Evolutionary conservation across 441 rosid genomes (phyloP), one percentile per base, ranked within the genome.

Genomic region (Gossypium davidsonii): DNA sequence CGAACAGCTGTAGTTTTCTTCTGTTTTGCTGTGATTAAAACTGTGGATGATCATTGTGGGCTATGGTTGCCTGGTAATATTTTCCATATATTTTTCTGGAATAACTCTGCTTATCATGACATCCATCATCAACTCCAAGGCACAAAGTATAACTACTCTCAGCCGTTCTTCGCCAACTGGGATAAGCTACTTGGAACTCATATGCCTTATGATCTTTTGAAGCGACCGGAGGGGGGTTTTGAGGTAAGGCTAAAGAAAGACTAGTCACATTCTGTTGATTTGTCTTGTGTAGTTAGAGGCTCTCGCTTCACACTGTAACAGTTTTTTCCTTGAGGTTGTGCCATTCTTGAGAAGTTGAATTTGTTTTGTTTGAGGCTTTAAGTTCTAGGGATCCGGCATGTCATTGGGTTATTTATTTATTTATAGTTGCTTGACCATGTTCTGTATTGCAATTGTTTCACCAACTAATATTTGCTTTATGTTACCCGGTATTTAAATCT

Each of bases 31-130:
- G 84, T 85, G 49, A 72, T 88, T 14, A 91, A 91, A 77, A 83
- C 92, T 1, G 88, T 88, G 2, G 95, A 90, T 73, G 92, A 90
- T 72, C 95, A 88, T 52, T 90, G 87, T 57, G 93, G 93, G 64
- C 88, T 89, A 59, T 81, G 88, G 85, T 75, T 91, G 77, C 93
- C 97, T 26, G 91, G 93, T 73, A 91, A 86, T 73, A 67, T 88
- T 57, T 85, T 91, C 83, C 91, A 86, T 70, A 61, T 83, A 10
- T 72, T 83, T 61, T 86, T 90, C 80, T 85, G 79, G 76, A 88
- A 90, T 82, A 90, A 90, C 83, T 85, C 86, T 26, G 93, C 96
- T 7, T 89, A 87, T 69, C 94, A 91, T n/a, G 94, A 89, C 80
- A 75, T 91, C 74, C 94, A 89, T 65, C 97, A 89, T 80, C 97